phyloP scores from a whole-genome alignment of 306 rosid genomes.

The Cucumis melo region DNA sequence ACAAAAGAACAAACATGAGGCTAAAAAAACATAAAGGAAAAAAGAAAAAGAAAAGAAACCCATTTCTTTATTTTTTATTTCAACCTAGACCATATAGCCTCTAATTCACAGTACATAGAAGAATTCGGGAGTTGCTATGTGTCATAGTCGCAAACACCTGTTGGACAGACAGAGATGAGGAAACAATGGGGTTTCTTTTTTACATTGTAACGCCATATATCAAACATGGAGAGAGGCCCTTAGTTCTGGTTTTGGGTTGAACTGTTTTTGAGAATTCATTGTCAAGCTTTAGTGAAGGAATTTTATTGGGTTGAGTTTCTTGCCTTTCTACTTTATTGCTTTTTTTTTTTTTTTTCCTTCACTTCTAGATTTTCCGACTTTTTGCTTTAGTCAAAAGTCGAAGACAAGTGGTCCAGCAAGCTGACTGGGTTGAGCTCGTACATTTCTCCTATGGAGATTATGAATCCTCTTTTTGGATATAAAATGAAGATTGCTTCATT shows the following conservation, averaged over 20 bases:
- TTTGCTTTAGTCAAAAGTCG: constrained; percentile 2
- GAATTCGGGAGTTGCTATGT: neutral
- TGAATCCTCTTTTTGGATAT: neutral
- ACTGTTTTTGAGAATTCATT: neutral
- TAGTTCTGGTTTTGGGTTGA: neutral
- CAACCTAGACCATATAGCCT: neutral
- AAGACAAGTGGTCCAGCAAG: neutral
- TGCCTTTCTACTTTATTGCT: constrained; percentile 1
- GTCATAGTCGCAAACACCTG: constrained; percentile 7
- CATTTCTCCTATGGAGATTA: neutral
- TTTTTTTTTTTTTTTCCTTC: neutral
- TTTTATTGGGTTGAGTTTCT: neutral
- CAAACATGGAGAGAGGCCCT: neutral
- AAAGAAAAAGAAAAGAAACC: neutral
- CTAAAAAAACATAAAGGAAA: neutral
- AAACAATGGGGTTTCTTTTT: neutral
- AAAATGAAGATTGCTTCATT: neutral
- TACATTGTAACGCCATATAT: neutral
- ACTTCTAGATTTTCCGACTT: neutral
- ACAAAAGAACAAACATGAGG: neutral
- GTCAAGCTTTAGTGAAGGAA: constrained; percentile 3
- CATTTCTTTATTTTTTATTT: neutral
- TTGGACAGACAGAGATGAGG: neutral
- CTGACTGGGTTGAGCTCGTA: neutral
- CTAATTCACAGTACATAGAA: neutral